A percentile compares a stretch with the other conserved stretches of the same genome.
These are phyloP conservation scores for Nakaseomyces nivariensis DNA, from an alignment of 1,139 yeast species.

Conservation along the genomic window DNA sequence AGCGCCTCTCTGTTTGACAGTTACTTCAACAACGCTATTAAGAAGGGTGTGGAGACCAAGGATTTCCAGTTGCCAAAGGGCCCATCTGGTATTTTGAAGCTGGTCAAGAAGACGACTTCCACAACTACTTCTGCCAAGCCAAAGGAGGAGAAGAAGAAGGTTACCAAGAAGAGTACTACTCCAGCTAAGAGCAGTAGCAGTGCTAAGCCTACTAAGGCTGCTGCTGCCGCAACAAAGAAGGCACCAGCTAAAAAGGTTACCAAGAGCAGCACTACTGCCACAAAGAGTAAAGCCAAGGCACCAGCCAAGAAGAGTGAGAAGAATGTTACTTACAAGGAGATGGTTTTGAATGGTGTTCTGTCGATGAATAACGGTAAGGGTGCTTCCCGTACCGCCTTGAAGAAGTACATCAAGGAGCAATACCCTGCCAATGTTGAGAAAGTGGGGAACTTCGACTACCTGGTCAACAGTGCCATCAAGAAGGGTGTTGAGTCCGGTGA, in stretches of 20 bases:
- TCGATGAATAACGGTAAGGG: constrained; percentile 22
- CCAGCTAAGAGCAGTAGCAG: constrained; percentile 13
- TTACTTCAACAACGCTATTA: constrained; percentile 69
- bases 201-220: constrained; percentile 5
- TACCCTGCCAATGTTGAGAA: constrained; percentile 43
- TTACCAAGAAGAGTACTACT: constrained; percentile 8
- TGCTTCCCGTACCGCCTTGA: constrained; percentile 52
- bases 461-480: constrained; percentile 70
- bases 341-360: constrained; percentile 19
- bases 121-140: constrained; percentile 23
- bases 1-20: constrained; percentile 58
- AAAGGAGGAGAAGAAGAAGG: constrained; percentile 8
- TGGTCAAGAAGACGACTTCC: constrained; percentile 28
- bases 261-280: constrained; percentile 5
- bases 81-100: constrained; percentile 35
- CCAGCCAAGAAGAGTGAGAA: constrained; percentile 7
- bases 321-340: constrained; percentile 20
- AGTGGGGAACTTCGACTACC: constrained; percentile 60
- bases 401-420: constrained; percentile 43
- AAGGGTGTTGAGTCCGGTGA: constrained; percentile 73
- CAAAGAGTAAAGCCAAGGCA: constrained; percentile 4
- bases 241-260: constrained; percentile 2
- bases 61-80: constrained; percentile 84
- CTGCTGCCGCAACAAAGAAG: background rate
- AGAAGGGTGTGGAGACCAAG: constrained; percentile 71